These are phyloP conservation scores for Rutstroemia sp. DNA, from an alignment of 2,329 filamentous ascomycete genomes.

Conservation along the genomic window DNA sequence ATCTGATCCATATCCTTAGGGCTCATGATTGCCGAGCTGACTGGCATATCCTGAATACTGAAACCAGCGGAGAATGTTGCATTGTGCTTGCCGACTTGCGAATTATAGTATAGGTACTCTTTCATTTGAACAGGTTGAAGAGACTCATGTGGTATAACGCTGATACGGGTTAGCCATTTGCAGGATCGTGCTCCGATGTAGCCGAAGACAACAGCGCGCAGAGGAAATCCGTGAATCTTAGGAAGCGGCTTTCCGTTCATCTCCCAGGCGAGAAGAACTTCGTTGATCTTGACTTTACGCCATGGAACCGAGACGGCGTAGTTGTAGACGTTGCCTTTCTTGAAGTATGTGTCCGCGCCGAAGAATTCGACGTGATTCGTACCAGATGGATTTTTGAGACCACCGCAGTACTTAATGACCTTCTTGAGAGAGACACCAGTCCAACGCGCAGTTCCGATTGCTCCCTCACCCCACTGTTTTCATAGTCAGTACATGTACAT, in stretches of 20 bases:
- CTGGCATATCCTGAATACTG: constrained; percentile 60
- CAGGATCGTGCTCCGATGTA: constrained; percentile 60
- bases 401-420: constrained; percentile 63
- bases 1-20: constrained; percentile 40
- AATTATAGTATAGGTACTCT: constrained; percentile 59
- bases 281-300: constrained; percentile 58
- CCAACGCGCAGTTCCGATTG: constrained; percentile 58
- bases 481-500: constrained; percentile 11
- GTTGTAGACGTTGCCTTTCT: constrained; percentile 54
- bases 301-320: constrained; percentile 61
- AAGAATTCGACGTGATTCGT: constrained; percentile 60
- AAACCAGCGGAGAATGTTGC: constrained; percentile 55
- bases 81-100: constrained; percentile 56
- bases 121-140: constrained; percentile 55
- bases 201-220: constrained; percentile 56
- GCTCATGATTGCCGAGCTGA: constrained; percentile 59
- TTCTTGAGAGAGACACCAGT: constrained; percentile 60
- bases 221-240: constrained; percentile 58
- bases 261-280: constrained; percentile 58
- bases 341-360: constrained; percentile 68
- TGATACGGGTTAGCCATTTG: constrained; percentile 61
- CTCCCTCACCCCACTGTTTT: constrained; percentile 52
- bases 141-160: constrained; percentile 49
- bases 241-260: constrained; percentile 61
- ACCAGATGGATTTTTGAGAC: constrained; percentile 36